phyloP scores from a whole-genome alignment of 345 rosid species.

The Luvunga scandens region DNA sequence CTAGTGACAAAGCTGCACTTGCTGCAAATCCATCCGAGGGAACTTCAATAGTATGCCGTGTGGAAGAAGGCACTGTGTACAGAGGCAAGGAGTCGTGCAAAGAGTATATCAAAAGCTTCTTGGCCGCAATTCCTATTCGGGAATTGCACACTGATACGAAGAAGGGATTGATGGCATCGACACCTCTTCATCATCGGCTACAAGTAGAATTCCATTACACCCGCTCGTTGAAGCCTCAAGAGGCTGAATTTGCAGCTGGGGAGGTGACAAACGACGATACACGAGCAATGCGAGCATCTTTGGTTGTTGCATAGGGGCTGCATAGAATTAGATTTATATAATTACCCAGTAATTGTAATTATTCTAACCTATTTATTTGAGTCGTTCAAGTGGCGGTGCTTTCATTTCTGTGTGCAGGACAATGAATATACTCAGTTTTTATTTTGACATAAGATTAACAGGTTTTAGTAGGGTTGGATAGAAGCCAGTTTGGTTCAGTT shows the following conservation, averaged over 20 bases:
- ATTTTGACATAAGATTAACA: too few relatives aligned
- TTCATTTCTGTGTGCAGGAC: neutral
- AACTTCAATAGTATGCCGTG: neutral
- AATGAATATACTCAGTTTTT: neutral
- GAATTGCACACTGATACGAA: conserved; percentile 60
- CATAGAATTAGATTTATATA: neutral
- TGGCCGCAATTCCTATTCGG: conserved; percentile 62
- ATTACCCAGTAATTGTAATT: conserved; percentile 7
- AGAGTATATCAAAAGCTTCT: conserved; percentile 64
- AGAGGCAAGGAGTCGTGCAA: conserved; percentile 63
- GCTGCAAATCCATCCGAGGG: neutral
- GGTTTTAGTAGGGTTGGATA: too few relatives aligned
- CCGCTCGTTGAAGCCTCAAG: conserved; percentile 16
- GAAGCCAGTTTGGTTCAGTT: too few relatives aligned
- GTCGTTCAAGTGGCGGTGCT: too few relatives aligned
- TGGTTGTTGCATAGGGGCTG: neutral
- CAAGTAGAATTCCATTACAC: conserved; percentile 71
- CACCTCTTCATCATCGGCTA: conserved; percentile 59
- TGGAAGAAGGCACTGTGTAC: conserved; percentile 35
- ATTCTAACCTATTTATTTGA: neutral
- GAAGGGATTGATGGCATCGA: conserved; percentile 54
- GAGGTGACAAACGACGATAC: neutral
- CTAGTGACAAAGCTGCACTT: too few relatives aligned
- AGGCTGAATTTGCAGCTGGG: neutral
- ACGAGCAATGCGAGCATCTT: neutral